phyloP scores from a whole-genome alignment of 2,329 filamentous ascomycete species.

The Aureobasidium zeae region DNA sequence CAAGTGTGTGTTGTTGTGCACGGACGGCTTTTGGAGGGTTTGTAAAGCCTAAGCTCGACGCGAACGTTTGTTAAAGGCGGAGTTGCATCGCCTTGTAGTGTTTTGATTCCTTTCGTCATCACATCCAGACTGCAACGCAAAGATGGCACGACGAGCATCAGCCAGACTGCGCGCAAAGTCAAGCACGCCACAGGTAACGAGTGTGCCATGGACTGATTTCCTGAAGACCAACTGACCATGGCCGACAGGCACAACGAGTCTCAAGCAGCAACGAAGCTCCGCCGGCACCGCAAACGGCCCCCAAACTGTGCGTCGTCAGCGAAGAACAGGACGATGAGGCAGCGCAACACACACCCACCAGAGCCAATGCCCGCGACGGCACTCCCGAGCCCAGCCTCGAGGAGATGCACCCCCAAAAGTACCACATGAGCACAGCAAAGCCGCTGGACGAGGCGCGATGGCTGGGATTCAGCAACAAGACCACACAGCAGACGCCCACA shows the following conservation, averaged over 20 bases:
- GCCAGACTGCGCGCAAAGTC: constrained; percentile 26
- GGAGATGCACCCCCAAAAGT: constrained; percentile 88
- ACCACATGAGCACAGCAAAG: constrained; percentile 64
- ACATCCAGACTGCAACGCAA: background rate
- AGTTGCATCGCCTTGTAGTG: too few relatives aligned
- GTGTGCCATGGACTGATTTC: background rate
- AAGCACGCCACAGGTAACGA: constrained; percentile 21
- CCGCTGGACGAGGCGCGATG: constrained; percentile 70
- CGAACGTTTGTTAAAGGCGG: too few relatives aligned
- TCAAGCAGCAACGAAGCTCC: constrained; percentile 28
- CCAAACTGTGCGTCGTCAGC: constrained; percentile 36
- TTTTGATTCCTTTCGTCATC: too few relatives aligned
- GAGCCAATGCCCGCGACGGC: constrained; percentile 49
- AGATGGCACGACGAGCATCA: constrained; percentile 28
- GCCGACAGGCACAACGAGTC: constrained; percentile 20
- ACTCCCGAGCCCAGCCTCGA: constrained; percentile 61
- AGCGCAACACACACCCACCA: constrained; percentile 26
- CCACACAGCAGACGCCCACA: constrained; percentile 56
- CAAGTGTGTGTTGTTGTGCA: too few relatives aligned
- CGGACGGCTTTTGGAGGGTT: too few relatives aligned
- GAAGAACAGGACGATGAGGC: constrained; percentile 39
- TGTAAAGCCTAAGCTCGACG: too few relatives aligned
- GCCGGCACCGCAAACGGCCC: constrained; percentile 26
- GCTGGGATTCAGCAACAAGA: constrained; percentile 71
- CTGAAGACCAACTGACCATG: background rate